Base-by-base conservation (phyloP, 345 rosid species). In the Ailanthus altissimus region DNA sequence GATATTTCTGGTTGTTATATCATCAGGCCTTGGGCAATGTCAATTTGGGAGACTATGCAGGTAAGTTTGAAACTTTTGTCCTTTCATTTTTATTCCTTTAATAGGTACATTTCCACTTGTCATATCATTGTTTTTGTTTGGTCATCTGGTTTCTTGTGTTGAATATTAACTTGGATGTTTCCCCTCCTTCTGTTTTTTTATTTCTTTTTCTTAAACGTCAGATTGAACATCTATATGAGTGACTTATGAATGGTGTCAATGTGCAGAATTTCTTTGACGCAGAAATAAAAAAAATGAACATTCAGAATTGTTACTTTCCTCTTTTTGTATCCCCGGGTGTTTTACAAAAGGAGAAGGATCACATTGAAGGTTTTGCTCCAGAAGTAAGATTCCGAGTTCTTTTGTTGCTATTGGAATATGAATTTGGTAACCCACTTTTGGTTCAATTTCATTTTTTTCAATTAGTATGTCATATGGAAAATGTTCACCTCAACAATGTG, bases 1-100 rank as follows among this genome's bases (percentile, higher is more conserved):
- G 99, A 96, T 68, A 92, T 92, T 70, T 96, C 99, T 78, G 99
- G 98, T 25, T 93, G 98, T 83, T 96, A 96, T 75, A 93, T 93
- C 75, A 88, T 96, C 77, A 88, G 98, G 93, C 97, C 98, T 57
- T 96, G 99, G 97, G 87, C 99, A 60, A 96, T 96, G 92, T 76
- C 93, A 5, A 89, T 96, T 81, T 96, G 99, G 99, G 97, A 96
- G 84, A 85, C 72, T 82, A 87, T 96, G 95, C 99, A 93, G 32
- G 98, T 93, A 78, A 89, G 94, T 88, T 53, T 36, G 57, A 21
- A 71, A 45, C 2, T n/a, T 3, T 60, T 32, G 50, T 12, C 21
- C 13, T 72, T 56, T 49, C 11, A 11, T 66, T 6, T 40, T 81
- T 60, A 10, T 56, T 79, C 3, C 11, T 45, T 60, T 25, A 6